A percentile compares a stretch with the other conserved stretches of the same genome.
Conservation (phyloP, 2,329 filamentous ascomycete species). For the Phialocephala subalpina region DNA sequence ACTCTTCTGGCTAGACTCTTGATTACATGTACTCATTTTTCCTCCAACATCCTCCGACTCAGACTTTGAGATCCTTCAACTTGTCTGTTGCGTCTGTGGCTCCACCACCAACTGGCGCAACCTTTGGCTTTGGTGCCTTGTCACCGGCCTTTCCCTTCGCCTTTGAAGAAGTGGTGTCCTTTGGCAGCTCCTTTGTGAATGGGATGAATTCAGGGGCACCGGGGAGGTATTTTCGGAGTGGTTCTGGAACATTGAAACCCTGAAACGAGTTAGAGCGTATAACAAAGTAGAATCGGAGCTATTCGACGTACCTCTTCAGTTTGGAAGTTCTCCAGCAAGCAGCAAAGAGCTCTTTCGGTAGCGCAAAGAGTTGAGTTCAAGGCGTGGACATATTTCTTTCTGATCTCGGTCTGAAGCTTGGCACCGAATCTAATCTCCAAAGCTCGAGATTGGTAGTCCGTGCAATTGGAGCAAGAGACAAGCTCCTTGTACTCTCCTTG, state of each 20-base stretch:
- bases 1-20: not conserved
- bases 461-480: conserved; percentile 97
- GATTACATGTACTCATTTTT: not conserved
- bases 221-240: conserved; percentile 87
- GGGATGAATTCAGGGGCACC: conserved; percentile 89
- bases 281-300: not conserved
- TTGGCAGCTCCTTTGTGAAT: conserved; percentile 85
- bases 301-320: conserved; percentile 74
- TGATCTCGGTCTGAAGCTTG: conserved; percentile 84
- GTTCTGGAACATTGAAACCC: conserved; percentile 82
- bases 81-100: conserved; percentile 45
- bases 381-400: conserved; percentile 95
- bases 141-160: conserved; percentile 46
- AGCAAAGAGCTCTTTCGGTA: conserved; percentile 92
- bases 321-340: conserved; percentile 96
- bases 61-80: conserved; percentile 46
- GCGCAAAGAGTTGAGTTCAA: conserved; percentile 91
- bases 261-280: conserved; percentile 46
- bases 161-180: conserved; percentile 73
- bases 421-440: conserved; percentile 91
- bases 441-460: conserved; percentile 94
- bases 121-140: conserved; percentile 42
- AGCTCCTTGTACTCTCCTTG: conserved; percentile 99
- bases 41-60: not conserved
- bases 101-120: conserved; percentile 33